phyloP scores from a whole-genome alignment of 495 filamentous ascomycete species.

The Thermochaetoides thermophila region DNA sequence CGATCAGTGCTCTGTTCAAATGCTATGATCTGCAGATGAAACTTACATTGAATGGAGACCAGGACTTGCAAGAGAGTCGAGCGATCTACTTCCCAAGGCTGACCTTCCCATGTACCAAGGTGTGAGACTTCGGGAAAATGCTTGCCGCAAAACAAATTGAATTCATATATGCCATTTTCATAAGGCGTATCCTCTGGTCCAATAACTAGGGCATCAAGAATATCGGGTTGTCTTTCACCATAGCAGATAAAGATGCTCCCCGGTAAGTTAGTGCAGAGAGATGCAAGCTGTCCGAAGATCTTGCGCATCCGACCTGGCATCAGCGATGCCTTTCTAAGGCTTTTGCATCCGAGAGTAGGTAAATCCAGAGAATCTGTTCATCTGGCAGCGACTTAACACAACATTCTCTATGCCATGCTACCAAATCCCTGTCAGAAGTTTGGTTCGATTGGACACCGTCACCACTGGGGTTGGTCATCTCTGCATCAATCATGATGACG shows the following conservation, averaged over 20 bases:
- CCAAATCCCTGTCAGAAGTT: too few relatives aligned
- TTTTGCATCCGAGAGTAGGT: conserved; percentile 10
- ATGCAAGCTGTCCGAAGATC: conserved; percentile 37
- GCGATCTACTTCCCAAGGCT: conserved; percentile 35
- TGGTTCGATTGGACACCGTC: too few relatives aligned
- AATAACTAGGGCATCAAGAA: conserved; percentile 43
- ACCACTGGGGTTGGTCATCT: too few relatives aligned
- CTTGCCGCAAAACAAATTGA: conserved; percentile 35
- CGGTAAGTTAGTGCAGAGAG: conserved; percentile 36
- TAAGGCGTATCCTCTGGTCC: conserved; percentile 45
- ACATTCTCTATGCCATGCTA: too few relatives aligned
- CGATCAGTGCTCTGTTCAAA: too few relatives aligned
- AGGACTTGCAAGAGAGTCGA: conserved; percentile 45
- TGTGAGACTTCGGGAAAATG: conserved; percentile 41
- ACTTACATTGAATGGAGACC: conserved; percentile 39
- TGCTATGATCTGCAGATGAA: too few relatives aligned
- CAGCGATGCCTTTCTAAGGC: not conserved
- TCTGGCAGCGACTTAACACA: conserved; percentile 25
- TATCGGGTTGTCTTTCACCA: conserved; percentile 35
- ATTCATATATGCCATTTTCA: conserved; percentile 47
- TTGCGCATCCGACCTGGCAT: conserved; percentile 30
- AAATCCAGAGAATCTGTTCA: conserved; percentile 17
- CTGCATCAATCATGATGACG: too few relatives aligned
- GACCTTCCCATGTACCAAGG: conserved; percentile 43
- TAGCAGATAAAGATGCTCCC: conserved; percentile 45